Evolutionary conservation across 306 rosid species (phyloP), one percentile per base, ranked within the genome.

Genomic region (Quercus alba): DNA sequence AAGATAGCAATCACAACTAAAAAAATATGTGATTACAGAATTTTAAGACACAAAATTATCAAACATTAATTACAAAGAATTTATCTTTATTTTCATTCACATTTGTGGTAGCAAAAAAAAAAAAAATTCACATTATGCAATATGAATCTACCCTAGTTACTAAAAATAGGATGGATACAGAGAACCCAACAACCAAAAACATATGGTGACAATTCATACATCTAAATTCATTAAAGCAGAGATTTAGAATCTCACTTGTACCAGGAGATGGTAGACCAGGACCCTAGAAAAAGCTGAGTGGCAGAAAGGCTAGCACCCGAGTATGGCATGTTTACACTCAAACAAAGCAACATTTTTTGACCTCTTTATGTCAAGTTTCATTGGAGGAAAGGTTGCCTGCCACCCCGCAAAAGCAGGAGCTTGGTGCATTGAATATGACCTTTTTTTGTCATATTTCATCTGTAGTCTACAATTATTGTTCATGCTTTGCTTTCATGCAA

Each of bases 1-100:
- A 81, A 77, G 70, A 82, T 46, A 23, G 11, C 78, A 77, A 82
- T 79, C 58, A 67, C 61, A 70, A 41, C 18, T 5, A 66, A 30
- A 49, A 75, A 52, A 58, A 15, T 7, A 26, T 38, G 61, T 68
- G 26, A 18, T 35, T 72, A 63, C 38, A 66, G 11, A 61, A 19
- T 54, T 46, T 20, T 56, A 35, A 35, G 67, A 70, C 19, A 54
- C 19, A 52, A 5, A 15, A 1, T 76, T 4, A 4, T 7, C 4
- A 28, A 15, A 25, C 30, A 30, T 13, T 7, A 0, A 15, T 30
- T 49, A 49, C 54, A 49, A 28, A 41, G 41, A 64, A 31, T 28
- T 19, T 35, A 35, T 35, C 72, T 35, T 35, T 33, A 4, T 10
- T 49, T 33, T 19, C 12, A 33, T 67, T 67, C 25, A 7, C 12